A percentile compares a stretch with the other conserved stretches of the same genome.
Evolutionary conservation across 2,329 filamentous ascomycete species (phyloP).

Genomic region (Paramyrothecium sp.): DNA sequence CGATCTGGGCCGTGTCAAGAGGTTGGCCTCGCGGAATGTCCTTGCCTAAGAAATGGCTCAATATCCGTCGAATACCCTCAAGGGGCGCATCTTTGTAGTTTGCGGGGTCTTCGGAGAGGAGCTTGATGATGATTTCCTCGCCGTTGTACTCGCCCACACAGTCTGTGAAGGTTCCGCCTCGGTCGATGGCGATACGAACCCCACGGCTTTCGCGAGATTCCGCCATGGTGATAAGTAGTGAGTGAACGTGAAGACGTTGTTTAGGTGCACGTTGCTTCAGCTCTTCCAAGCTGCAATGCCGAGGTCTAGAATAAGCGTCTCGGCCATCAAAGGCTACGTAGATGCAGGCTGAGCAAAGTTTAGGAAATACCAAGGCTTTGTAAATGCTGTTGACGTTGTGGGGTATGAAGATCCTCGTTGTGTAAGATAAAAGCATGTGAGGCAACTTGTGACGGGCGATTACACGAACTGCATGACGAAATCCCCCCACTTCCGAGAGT

Average conservation of each 20-base stretch:
- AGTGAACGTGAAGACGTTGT: not conserved
- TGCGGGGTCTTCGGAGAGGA: conserved; percentile 83
- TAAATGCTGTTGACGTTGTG: too few relatives aligned
- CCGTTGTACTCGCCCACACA: conserved; percentile 80
- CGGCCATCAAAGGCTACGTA: too few relatives aligned
- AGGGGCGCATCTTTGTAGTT: conserved; percentile 91
- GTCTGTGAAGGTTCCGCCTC: conserved; percentile 90
- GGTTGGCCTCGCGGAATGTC: conserved; percentile 78
- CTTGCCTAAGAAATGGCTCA: conserved; percentile 71
- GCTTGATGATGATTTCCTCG: conserved; percentile 81
- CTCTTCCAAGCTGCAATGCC: too few relatives aligned
- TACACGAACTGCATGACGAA: too few relatives aligned
- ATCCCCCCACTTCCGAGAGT: too few relatives aligned
- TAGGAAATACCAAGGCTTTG: too few relatives aligned
- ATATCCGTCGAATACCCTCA: conserved; percentile 84
- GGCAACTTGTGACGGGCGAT: too few relatives aligned
- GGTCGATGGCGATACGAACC: conserved; percentile 73
- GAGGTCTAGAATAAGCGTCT: too few relatives aligned
- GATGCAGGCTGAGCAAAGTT: too few relatives aligned
- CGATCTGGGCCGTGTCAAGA: conserved; percentile 79
- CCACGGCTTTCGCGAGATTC: conserved; percentile 43
- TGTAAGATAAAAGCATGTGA: too few relatives aligned
- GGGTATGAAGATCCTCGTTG: too few relatives aligned
- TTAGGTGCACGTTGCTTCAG: too few relatives aligned
- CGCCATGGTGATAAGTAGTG: conserved; percentile 3